Conservation (phyloP, 441 rosid genomes). For the California macrophylla region DNA sequence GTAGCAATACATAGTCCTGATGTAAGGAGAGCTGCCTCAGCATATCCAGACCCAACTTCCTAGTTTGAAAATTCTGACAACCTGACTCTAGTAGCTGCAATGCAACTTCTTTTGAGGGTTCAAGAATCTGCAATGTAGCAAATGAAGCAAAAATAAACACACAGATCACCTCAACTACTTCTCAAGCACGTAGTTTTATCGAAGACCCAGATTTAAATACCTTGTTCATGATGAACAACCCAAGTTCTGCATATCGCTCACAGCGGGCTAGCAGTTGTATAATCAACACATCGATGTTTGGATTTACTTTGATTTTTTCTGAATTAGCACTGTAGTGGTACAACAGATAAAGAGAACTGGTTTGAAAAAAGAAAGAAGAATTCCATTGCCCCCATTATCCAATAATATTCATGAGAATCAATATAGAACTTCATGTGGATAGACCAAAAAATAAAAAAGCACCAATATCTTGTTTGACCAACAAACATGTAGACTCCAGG, state of each 20-base stretch:
- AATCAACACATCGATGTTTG: conserved; percentile 59
- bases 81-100: conserved; percentile 78
- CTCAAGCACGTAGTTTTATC: neutral
- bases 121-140: conserved; percentile 51
- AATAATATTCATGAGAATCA: too few relatives aligned
- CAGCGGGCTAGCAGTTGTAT: conserved; percentile 57
- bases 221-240: conserved; percentile 70
- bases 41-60: conserved; percentile 90
- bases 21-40: conserved; percentile 80
- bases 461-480: neutral
- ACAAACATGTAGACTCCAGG: neutral
- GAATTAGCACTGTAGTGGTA: conserved; percentile 47
- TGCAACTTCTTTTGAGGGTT: conserved; percentile 94
- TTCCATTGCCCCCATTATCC: neutral
- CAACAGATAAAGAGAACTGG: conserved; percentile 14
- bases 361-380: neutral
- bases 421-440: too few relatives aligned
- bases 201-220: conserved; percentile 26
- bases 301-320: conserved; percentile 68
- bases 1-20: conserved; percentile 61
- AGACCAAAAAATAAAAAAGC: too few relatives aligned
- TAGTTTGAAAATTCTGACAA: conserved; percentile 46
- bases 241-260: conserved; percentile 68
- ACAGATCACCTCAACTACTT: neutral
- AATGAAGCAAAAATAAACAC: neutral